Base-by-base conservation (phyloP, 805 yeast genomes). In the Candida michaelii region DNA sequence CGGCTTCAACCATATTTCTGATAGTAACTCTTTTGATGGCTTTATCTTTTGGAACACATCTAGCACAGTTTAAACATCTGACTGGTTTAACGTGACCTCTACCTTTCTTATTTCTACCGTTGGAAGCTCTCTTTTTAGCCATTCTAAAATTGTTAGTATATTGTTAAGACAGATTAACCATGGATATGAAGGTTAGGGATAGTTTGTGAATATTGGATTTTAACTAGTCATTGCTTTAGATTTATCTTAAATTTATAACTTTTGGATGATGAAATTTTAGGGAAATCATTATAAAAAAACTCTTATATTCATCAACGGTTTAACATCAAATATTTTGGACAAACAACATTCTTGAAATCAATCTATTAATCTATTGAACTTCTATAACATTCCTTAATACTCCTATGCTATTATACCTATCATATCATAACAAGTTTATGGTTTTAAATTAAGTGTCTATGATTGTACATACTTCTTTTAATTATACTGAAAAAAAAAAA, bases 121-220 rank as follows among this genome's bases (percentile, higher is more conserved):
- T 89, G 93, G 97, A 89, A 77, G 98, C 89, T 90, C 99, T 91
- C 98, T 93, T 93, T 89, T 93, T 93, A 79, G 99, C 98, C 99
- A 93, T 93, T 58, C 60, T 51, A 27, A 25, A 44, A 19, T 46
- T 30, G 64, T 59, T 61, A 61, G 63, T 60, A 59, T 31, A 7
- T 25, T 14, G 25, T 17, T 11, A 25, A 25, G 12, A 25, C n/a
- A 25, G n/a, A 25, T 25, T 7, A 25, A 25, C 29, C 29, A 25
- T 25, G 29, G 11, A 5, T n/a, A 5, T n/a, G 15, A 13, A 13
- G 16, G 30, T 21, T 21, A 8, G 23, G 5, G 23, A 21, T 21
- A 6, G 23, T 6, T 21, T 21, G 23, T n/a, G n/a, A n/a, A n/a
- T n/a, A n/a, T n/a, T n/a, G n/a, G n/a, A n/a, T n/a, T n/a, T n/a